Percentiles rank a stretch among this genome's conserved stretches.
Evolutionary conservation across 352 stramenopile genomes (phyloP).

Genomic region (Aphanomyces invadans): DNA sequence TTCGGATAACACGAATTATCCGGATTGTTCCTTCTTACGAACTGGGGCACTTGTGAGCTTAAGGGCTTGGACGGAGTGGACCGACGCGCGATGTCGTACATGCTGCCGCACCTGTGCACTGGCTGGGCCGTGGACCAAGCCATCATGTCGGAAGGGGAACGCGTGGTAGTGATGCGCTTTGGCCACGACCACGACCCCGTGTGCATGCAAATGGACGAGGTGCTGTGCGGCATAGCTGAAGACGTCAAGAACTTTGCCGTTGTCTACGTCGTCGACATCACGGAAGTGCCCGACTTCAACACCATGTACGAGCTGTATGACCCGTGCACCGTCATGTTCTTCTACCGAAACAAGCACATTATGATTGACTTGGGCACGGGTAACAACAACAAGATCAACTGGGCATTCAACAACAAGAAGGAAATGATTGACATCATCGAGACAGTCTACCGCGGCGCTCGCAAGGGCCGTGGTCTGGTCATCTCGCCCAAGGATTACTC

Average conservation of each 20-base stretch:
- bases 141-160: constrained; percentile 96
- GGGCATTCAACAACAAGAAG: constrained; percentile 94
- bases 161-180: constrained; percentile 98
- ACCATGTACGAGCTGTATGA: constrained; percentile 99
- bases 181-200: constrained; percentile 96
- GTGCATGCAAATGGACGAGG: constrained; percentile 99
- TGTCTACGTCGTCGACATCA: constrained; percentile 94
- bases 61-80: neutral
- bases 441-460: constrained; percentile 95
- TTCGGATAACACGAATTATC: neutral
- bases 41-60: too few relatives aligned
- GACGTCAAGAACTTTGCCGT: constrained; percentile 99
- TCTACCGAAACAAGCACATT: constrained; percentile 99
- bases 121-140: constrained; percentile 99
- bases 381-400: constrained; percentile 99
- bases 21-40: neutral
- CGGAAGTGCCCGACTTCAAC: constrained; percentile 98
- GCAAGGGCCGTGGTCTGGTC: constrained; percentile 96
- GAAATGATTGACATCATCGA: constrained; percentile 99
- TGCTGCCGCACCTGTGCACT: constrained; percentile 95
- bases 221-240: constrained; percentile 92
- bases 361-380: constrained; percentile 99
- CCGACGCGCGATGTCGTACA: constrained; percentile 87
- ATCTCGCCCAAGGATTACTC: constrained; percentile 99
- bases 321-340: constrained; percentile 99